Base-by-base conservation (phyloP, 106 monocot species). In the Phalaenopsis equestris region DNA sequence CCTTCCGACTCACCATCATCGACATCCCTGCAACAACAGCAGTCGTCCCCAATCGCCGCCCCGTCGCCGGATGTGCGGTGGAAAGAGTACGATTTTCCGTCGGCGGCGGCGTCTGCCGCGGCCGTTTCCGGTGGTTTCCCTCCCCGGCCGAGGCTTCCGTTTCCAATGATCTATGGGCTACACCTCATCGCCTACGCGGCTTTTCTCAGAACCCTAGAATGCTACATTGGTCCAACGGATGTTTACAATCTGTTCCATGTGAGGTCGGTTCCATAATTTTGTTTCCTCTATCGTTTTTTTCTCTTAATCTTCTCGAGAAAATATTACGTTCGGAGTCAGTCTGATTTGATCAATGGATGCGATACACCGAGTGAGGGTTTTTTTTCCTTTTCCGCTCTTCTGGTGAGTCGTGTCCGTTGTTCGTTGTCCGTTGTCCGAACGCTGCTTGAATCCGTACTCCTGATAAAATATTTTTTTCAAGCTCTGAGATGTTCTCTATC, bases 211-310 rank as follows among this genome's bases (percentile, higher is more conserved):
- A 88, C 92, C 75, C 67, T 93, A 10, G 92, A 84, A 39, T 83
- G 82, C 85, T 86, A 86, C 70, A 79, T 93, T 21, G 86, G 84
- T 30, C 58, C 86, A 77, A 80, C 76, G 55, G 65, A 56, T 9
- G 87, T 88, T 75, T 75, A 79, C 80, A 81, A 88, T 55, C 83
- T 87, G 72, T 93, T 93, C 83, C 92, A 93, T 79, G 88, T 93
- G 79, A 90, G 92, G 92, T 93, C 17, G 3, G 76, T 23, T 73
- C 5, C 0, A 19, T 43, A 7, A 38, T 39, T 70, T 39, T 6
- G 3, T 70, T 70, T 24, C 24, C 24, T 24, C 1, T 65, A 65
- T 24, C 24, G 24, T 48, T n/a, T 56, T 38, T 38, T 72, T 30
- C 4, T 72, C 39, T 38, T 7, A 7, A 17, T 74, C 38, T 38